These are phyloP conservation scores for Sequoiadendron giganteum DNA, from an alignment of 75 land plant species.

Conservation along the genomic window DNA sequence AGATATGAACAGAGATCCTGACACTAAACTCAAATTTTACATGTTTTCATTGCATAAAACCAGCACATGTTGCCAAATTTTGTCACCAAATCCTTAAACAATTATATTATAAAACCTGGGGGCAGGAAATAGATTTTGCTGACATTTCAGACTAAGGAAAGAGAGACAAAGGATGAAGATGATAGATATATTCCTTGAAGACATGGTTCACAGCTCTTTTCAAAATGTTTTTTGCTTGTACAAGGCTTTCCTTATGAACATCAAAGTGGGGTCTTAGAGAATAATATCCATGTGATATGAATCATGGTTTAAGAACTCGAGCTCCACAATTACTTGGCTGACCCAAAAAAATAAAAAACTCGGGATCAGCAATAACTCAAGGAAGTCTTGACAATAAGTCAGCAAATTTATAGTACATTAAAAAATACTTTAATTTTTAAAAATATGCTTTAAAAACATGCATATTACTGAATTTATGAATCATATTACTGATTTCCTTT, in stretches of 20 bases:
- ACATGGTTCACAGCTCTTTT: neutral
- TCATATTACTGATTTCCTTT: too few species aligned
- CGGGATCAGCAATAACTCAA: too few species aligned
- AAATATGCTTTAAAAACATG: too few species aligned
- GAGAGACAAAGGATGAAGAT: neutral
- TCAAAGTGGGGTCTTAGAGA: neutral
- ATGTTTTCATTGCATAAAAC: neutral
- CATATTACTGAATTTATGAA: too few species aligned
- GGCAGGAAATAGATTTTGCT: neutral
- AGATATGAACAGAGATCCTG: neutral
- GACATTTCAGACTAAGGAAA: neutral
- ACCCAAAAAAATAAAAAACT: too few species aligned
- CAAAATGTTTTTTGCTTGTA: neutral
- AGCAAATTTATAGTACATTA: too few species aligned
- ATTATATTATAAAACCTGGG: too few species aligned
- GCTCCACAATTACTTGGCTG: too few species aligned
- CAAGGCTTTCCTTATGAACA: neutral
- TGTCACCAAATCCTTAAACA: neutral
- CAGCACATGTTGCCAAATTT: neutral
- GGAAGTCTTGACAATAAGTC: too few species aligned
- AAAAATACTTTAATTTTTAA: too few species aligned
- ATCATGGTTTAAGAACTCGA: too few species aligned
- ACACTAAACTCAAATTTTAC: neutral
- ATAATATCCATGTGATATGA: neutral
- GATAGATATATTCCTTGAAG: too few species aligned